Conservation (phyloP, 2,329 filamentous ascomycete genomes). For the Huntiella moniliformis region DNA sequence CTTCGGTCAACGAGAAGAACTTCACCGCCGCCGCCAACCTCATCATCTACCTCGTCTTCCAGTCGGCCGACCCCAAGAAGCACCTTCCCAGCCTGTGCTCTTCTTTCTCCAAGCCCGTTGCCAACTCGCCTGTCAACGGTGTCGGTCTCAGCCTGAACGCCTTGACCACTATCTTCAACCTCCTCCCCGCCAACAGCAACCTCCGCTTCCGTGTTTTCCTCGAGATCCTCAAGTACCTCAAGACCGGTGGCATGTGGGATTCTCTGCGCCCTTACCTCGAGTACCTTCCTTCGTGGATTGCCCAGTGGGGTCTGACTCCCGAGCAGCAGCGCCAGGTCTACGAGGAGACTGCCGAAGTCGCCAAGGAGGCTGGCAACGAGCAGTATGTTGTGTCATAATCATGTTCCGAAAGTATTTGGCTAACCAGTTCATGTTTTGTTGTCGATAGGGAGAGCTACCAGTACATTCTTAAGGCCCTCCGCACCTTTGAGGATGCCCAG, state of each 20-base stretch:
- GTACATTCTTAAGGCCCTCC: constrained; percentile 44
- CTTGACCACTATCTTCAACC: constrained; percentile 92
- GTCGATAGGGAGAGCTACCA: constrained; percentile 39
- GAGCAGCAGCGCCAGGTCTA: constrained; percentile 75
- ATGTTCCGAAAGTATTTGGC: neutral
- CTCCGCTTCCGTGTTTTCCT: constrained; percentile 81
- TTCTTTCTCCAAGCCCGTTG: constrained; percentile 73
- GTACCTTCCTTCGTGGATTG: constrained; percentile 65
- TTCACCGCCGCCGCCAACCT: constrained; percentile 94
- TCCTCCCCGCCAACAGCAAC: constrained; percentile 56
- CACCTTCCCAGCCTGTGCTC: constrained; percentile 77
- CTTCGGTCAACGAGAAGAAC: constrained; percentile 83
- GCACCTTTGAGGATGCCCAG: constrained; percentile 39
- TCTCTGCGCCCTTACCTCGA: constrained; percentile 67
- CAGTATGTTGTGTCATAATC: constrained; percentile 33
- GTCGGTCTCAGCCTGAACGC: constrained; percentile 73
- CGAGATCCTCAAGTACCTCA: constrained; percentile 70
- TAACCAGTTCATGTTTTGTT: neutral
- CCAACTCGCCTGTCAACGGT: constrained; percentile 70
- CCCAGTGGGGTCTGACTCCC: constrained; percentile 62
- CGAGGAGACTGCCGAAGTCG: constrained; percentile 63
- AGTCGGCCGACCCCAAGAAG: constrained; percentile 68
- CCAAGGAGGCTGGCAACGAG: constrained; percentile 57
- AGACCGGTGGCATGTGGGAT: constrained; percentile 58
- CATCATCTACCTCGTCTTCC: constrained; percentile 77